Evolutionary conservation across 23 red algal genomes (phyloP), one percentile per base, ranked within the genome.

Genomic region (Gracilaria domingensis): DNA sequence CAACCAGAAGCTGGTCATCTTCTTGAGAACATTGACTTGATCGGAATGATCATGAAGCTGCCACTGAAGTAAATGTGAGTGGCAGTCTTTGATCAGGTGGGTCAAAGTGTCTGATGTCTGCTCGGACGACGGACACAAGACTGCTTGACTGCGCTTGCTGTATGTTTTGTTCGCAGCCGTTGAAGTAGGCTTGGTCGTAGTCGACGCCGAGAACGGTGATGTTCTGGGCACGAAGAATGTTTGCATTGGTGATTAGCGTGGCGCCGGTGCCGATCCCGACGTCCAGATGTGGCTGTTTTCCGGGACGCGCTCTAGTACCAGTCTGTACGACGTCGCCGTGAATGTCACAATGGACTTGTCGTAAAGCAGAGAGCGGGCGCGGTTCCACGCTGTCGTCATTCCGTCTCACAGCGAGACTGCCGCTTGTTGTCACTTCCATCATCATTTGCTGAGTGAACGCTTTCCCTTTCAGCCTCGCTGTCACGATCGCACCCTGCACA

Each of bases 181-280:
- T 57, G 38, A 95, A 40, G 54, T 95, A 95, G 4, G 84, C 61
- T 6, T 40, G 16, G 44, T 95, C 93, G 32, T 81, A 75, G 29
- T 95, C 93, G 28, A 95, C 76, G 34, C 85, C 93, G 13, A 64
- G 57, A 11, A 95, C 93, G 44, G 83, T 67, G 8, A 95, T 80
- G 54, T 73, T 75, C 40, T 81, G 80, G 0, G 66, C 83, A 0
- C 51, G 85, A 24, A 95, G 32, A 21, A 85, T 39, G 28, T 40
- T 42, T 39, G 75, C 73, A 66, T 84, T 75, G 20, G 78, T 28
- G 23, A 89, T 53, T 24, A 95, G 45, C 7, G 93, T 85, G 24
- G 84, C 51, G 5, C 82, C 93, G 8, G 93, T 95, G n/a, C 93
- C 93, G 30, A 95, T 88, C 20, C 85, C 85, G 2, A 95, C 84